A percentile compares a stretch with the other conserved stretches of the same genome.
Conservation (phyloP, 148 eudicot species). For the Oxyria digyna region DNA sequence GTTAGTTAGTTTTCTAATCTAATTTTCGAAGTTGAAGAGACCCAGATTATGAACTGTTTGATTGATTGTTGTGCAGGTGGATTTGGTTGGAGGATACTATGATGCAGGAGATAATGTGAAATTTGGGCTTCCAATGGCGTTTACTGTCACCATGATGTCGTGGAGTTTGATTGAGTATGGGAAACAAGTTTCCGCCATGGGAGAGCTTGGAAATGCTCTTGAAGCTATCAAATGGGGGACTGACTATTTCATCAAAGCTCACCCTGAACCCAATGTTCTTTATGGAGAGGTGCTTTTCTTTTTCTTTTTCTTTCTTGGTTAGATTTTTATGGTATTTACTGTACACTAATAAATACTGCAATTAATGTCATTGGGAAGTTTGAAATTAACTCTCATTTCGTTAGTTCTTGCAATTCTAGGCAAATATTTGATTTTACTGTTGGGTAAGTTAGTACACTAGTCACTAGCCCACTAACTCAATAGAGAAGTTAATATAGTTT, state of each 20-base stretch:
- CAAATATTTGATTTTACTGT: too few relatives aligned
- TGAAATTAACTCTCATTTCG: too few relatives aligned
- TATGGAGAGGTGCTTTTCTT: slow-evolving; percentile 69
- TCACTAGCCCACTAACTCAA: too few relatives aligned
- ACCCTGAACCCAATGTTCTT: slow-evolving; percentile 76
- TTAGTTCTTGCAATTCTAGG: not conserved
- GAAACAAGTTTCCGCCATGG: slow-evolving; percentile 56
- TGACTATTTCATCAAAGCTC: slow-evolving; percentile 91
- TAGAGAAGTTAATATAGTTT: too few relatives aligned
- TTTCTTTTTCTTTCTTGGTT: not conserved
- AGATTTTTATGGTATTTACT: not conserved
- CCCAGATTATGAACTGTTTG: not conserved
- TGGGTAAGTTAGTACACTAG: too few relatives aligned
- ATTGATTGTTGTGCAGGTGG: slow-evolving; percentile 40
- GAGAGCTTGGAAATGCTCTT: slow-evolving; percentile 73
- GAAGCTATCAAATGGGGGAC: slow-evolving; percentile 97
- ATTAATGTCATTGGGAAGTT: not conserved
- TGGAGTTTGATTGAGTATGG: slow-evolving; percentile 95
- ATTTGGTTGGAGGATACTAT: slow-evolving; percentile 97
- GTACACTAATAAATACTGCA: not conserved
- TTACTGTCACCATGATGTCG: slow-evolving; percentile 86
- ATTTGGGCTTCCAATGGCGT: slow-evolving; percentile 98
- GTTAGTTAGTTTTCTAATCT: slow-evolving; percentile 2
- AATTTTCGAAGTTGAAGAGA: not conserved
- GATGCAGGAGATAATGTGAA: slow-evolving; percentile 99